Evolutionary conservation across 78 protist genomes (phyloP).

Genomic region (Protostelium mycophagum): DNA sequence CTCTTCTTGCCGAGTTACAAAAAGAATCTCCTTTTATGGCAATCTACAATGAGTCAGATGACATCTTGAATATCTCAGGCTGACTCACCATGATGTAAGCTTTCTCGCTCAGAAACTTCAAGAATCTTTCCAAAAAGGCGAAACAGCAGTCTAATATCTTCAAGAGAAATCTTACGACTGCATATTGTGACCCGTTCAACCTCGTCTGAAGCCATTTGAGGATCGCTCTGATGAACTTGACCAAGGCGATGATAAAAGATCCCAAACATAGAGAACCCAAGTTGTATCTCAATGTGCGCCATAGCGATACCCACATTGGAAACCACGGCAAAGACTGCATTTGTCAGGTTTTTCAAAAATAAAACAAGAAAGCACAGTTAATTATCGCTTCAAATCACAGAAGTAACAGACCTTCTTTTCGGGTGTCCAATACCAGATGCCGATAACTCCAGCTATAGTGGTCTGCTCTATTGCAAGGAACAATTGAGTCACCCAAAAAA

Average conservation of each 20-base stretch:
- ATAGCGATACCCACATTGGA: conserved; percentile 34
- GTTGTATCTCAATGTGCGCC: conserved; percentile 65
- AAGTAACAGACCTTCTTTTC: conserved; percentile 50
- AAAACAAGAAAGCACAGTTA: no score
- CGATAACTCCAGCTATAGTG: conserved; percentile 73
- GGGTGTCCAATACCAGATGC: conserved; percentile 76
- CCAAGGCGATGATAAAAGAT: conserved; percentile 71
- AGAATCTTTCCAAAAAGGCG: conserved; percentile 70
- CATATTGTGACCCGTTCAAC: conserved; percentile 28
- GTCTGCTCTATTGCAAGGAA: conserved; percentile 64
- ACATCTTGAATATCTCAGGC: not conserved
- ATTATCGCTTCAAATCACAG: no score
- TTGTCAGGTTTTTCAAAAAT: no score
- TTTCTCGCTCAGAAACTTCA: conserved; percentile 77
- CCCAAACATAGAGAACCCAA: conserved; percentile 83
- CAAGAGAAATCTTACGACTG: conserved; percentile 26
- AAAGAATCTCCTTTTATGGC: conserved; percentile 72
- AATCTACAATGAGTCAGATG: conserved; percentile 17
- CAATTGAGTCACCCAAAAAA: conserved; percentile 71
- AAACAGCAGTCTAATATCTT: conserved; percentile 67
- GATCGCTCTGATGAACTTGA: conserved; percentile 72
- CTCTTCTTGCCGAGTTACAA: conserved; percentile 70
- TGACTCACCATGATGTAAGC: conserved; percentile 76
- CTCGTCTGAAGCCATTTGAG: conserved; percentile 40
- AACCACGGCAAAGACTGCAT: conserved; percentile 35